These are phyloP conservation scores for Oryza punctata DNA, from an alignment of 176 grass and related monocot genomes.

Conservation along the genomic window DNA sequence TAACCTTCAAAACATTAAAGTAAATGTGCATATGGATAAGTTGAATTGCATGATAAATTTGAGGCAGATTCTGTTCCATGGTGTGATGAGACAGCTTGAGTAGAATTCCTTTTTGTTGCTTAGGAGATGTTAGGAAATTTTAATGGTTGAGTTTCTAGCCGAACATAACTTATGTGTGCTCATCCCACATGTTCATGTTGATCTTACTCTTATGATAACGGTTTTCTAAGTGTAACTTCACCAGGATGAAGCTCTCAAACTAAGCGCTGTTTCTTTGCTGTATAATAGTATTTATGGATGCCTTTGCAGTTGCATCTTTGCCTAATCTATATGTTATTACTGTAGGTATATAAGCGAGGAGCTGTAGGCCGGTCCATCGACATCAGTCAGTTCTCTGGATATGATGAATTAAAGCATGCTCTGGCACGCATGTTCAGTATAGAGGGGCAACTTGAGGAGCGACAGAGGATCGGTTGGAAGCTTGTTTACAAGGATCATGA, in stretches of 20 bases:
- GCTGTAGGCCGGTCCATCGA: conserved; percentile 68
- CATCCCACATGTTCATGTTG: not conserved
- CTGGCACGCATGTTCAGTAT: conserved; percentile 70
- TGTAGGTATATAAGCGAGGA: conserved; percentile 75
- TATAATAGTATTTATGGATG: conserved; percentile 2
- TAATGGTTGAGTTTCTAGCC: not conserved
- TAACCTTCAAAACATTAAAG: not conserved
- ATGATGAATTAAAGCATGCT: conserved; percentile 63
- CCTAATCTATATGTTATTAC: conserved; percentile 37
- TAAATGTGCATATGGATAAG: not conserved
- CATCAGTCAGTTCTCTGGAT: conserved; percentile 64
- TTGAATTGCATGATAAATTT: not conserved
- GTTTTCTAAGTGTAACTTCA: not conserved
- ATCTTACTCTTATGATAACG: not conserved
- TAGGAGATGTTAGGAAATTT: not conserved
- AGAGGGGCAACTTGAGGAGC: conserved; percentile 74
- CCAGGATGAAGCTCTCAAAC: not conserved
- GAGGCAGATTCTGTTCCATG: not conserved
- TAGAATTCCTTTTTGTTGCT: not conserved
- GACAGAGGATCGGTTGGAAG: conserved; percentile 70
- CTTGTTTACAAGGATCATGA: conserved; percentile 74
- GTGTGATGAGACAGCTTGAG: not conserved
- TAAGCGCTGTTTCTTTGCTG: not conserved
- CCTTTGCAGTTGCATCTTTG: conserved; percentile 12
- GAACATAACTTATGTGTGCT: not conserved